Evolutionary conservation across 495 filamentous ascomycete species (phyloP), one percentile per base, ranked within the genome.

Genomic region (Xylaria flabelliformis): DNA sequence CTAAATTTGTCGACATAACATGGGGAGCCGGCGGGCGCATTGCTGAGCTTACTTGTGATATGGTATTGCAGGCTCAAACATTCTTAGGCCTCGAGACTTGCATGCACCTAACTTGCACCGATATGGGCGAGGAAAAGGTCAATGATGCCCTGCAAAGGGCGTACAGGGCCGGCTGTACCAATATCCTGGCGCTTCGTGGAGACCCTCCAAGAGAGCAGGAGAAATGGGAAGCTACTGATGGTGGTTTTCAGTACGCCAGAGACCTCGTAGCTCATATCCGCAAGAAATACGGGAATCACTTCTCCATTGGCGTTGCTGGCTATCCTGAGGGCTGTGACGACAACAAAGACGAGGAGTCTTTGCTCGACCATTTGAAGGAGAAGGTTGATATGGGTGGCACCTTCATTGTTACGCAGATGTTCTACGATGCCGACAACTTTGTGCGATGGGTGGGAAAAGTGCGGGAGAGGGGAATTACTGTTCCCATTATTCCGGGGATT

Each of bases 101-200:
- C 83, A 99, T 99, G 97, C 97, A 99, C 77, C 83, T 99, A 74
- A 99, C 97, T 2, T 99, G 97, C 82, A 99, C 97, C 53, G 97
- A 98, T 79, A 99, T 99, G 97, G 93, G 91, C 12, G 87, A 88
- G 76, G 92, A 93, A 34, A 97, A 94, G 82, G 91, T 99, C 72
- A 93, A 98, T 76, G 88, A 92, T 36, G 97, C 96, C 2, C 87
- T 99, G 58, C 89, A 90, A 76, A 90, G 91, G 74, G 96, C 96
- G 8, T 97, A 98, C 85, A 93, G 94, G 78, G 90, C 96, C 26
- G 97, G 97, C 55, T 99, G 97, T 83, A 97, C 95, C 72, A 99
- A 99, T 80, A 99, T 99, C 72, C 86, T 99, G 44, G 97, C 97
- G 21, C 88, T 99, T 17, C 89, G 97, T 64, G 97, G 97, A 56